Evolutionary conservation across 2,329 filamentous ascomycete species (phyloP).

Genomic region (Aureobasidium uvarum): DNA sequence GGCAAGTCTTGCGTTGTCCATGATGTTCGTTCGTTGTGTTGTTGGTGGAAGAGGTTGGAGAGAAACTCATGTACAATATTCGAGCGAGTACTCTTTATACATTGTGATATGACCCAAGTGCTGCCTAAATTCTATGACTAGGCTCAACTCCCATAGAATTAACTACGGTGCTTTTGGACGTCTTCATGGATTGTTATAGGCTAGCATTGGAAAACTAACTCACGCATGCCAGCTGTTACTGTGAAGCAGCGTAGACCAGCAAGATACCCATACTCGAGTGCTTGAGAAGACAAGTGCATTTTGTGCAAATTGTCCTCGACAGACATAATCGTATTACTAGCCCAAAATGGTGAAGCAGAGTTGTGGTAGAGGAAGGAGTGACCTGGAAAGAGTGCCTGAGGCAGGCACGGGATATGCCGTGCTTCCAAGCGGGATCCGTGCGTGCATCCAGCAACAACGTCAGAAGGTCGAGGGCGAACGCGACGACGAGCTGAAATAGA

Average conservation of each 20-base stretch:
- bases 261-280: background rate
- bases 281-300: no score
- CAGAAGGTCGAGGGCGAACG: slow-evolving; percentile 23
- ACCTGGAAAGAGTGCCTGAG: background rate
- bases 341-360: background rate
- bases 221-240: background rate
- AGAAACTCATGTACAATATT: background rate
- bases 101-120: background rate
- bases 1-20: background rate
- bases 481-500: slow-evolving; percentile 16
- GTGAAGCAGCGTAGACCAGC: background rate
- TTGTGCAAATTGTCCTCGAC: background rate
- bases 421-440: background rate
- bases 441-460: slow-evolving; percentile 19
- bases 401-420: background rate
- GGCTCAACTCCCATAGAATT: no score
- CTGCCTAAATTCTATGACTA: background rate
- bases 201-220: background rate
- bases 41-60: background rate
- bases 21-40: background rate
- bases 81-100: no score
- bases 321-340: background rate
- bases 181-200: no score
- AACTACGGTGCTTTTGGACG: no score
- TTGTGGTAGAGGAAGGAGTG: background rate